Base-by-base conservation (phyloP, 129 eudicot species). In the Gnaphalium uliginosum region DNA sequence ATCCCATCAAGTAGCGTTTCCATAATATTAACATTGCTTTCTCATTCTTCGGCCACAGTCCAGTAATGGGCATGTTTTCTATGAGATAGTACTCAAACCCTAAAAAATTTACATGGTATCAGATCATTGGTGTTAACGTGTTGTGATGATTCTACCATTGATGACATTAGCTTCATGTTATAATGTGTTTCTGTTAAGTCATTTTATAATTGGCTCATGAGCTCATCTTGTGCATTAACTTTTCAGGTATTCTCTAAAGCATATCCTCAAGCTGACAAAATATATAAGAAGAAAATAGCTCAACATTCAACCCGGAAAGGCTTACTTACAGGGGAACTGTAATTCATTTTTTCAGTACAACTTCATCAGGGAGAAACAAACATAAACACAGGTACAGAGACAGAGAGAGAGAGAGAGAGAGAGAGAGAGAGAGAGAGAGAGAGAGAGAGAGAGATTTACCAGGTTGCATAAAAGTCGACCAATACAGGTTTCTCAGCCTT, bases 381-480 rank as follows among this genome's bases (percentile, higher is more conserved):
- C n/a, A n/a, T n/a, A n/a, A n/a, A n/a, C n/a, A n/a, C n/a, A 27
- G 29, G 2, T 27, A 27, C 1, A 27, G 1, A 54, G 61, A 54
- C 8, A 25, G 22, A 51, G 24, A 41, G 24, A 2, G 30, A 32
- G 56, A 67, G 60, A 57, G 27, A 82, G 29, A 27, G 29, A 37
- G 15, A 57, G 63, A 11, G 63, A 21, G 62, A 23, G 22, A 56
- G 60, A 54, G 23, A n/a, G 19, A 56, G 61, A 56, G 23, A 26
- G 22, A 51, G 24, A 41, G 25, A 2, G 30, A 32, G 58, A 68
- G 57, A 59, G 21, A 78, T 29, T 71, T 87, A 93, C 99, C 99
- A 95, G 33, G 97, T 89, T 30, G 99, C 99, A 80, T 95, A 95
- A 71, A 95, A 95, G 82, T 95, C 99, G 22, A 95, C 97, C 84